Conservation (phyloP, 2,329 filamentous ascomycete genomes). For the Fusarium brachygibbosum region DNA sequence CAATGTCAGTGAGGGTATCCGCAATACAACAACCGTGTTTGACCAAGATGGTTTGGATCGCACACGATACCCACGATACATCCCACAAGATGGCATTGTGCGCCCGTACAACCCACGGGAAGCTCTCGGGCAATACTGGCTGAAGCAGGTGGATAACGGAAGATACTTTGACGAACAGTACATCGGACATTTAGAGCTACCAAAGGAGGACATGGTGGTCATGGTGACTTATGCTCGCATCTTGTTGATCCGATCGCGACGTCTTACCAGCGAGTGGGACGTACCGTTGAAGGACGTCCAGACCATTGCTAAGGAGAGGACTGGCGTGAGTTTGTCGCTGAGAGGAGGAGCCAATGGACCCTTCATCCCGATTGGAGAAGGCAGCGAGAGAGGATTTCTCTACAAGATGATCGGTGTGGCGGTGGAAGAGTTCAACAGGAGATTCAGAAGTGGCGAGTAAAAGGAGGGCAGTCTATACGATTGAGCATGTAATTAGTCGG, state of each 20-base stretch:
- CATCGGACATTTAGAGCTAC: slow-evolving; percentile 94
- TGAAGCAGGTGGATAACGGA: slow-evolving; percentile 97
- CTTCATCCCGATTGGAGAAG: slow-evolving; percentile 93
- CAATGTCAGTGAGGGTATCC: slow-evolving; percentile 96
- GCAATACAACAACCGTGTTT: slow-evolving; percentile 98
- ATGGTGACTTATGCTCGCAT: slow-evolving; percentile 92
- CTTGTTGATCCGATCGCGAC: slow-evolving; percentile 88
- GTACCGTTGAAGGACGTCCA: slow-evolving; percentile 95
- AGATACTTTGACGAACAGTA: slow-evolving; percentile 98
- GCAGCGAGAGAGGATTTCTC: slow-evolving; percentile 75
- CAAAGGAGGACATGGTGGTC: slow-evolving; percentile 87
- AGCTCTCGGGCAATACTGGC: slow-evolving; percentile 96
- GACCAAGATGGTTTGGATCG: slow-evolving; percentile 95
- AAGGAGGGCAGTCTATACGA: background rate
- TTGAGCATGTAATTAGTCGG: slow-evolving; percentile 2
- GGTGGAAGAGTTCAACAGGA: slow-evolving; percentile 75
- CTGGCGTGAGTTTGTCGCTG: slow-evolving; percentile 88
- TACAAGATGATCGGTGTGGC: slow-evolving; percentile 76
- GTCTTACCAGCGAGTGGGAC: slow-evolving; percentile 93
- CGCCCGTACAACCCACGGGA: slow-evolving; percentile 95
- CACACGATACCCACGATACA: slow-evolving; percentile 92
- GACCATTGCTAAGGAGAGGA: slow-evolving; percentile 96
- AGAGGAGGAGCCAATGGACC: slow-evolving; percentile 94
- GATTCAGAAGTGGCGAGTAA: slow-evolving; percentile 62
- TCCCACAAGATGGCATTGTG: slow-evolving; percentile 92